Base-by-base conservation (phyloP, 2,329 filamentous ascomycete species). In the Helminthosporium solani region DNA sequence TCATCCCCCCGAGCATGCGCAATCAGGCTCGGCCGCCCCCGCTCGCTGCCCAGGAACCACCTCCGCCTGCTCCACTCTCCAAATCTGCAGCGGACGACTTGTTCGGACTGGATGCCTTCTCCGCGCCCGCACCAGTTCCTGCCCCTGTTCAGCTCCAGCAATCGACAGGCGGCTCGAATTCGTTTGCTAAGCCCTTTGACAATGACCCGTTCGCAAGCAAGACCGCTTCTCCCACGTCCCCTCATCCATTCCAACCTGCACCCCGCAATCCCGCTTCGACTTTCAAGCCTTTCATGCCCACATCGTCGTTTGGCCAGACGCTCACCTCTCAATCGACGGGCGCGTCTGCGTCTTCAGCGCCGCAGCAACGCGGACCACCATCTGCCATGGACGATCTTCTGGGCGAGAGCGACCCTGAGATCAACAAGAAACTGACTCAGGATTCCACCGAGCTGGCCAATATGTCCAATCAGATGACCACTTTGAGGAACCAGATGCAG, bases 371-470 rank as follows among this genome's bases (percentile, higher is more conserved):
- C 36, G 61, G 52, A 33, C 73, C 62, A 54, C 71, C 76, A 27
- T 76, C 81, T 40, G 76, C 77, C 8, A 78, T 85, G 40, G 90
- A 96, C 60, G 94, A 97, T 68, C 78, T 97, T 7, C 78, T 99
- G n/a, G 33, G 61, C 15, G 91, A 96, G 58, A 86, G 85, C 54
- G 92, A 97, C 55, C 87, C 87, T 1, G 90, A 95, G 62, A 84
- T 91, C 44, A 92, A 86, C 72, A 94, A 87, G 70, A 95, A 88
- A 67, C 76, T 97, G 20, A 94, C 87, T 0, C 86, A 85, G 54
- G 94, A 99, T 65, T 94, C 91, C 2, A 86, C 88, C 0, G 94
- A 99, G 68, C 79, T 99, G 47, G 94, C 91, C 41, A 97, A 99
- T 66, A 78, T 99, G 58, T 96, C 92, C 1, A 97, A 95, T 68